Evolutionary conservation across 345 rosid genomes (phyloP).

Genomic region (Citrus cavaleriei): DNA sequence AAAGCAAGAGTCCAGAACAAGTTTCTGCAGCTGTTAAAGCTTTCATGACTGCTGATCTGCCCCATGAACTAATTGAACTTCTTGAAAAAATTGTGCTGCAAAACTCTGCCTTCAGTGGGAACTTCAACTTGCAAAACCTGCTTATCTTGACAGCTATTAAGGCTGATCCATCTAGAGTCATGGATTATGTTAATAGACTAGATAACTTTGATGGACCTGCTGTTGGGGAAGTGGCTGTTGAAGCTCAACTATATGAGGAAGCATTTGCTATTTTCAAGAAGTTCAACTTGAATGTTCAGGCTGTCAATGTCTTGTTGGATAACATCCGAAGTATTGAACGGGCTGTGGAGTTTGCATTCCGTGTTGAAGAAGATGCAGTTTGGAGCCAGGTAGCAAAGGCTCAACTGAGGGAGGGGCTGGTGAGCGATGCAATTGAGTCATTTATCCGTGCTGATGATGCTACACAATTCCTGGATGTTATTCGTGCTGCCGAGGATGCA

Average conservation of each 20-base stretch:
- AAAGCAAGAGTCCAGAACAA: conserved; percentile 90
- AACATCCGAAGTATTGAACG: conserved; percentile 70
- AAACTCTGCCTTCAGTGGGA: conserved; percentile 98
- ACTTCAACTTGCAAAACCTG: conserved; percentile 90
- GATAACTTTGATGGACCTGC: conserved; percentile 99
- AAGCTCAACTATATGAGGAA: conserved; percentile 85
- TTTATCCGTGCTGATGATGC: conserved; percentile 95
- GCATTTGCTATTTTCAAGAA: conserved; percentile 83
- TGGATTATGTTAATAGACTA: conserved; percentile 93
- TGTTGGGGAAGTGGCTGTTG: conserved; percentile 94
- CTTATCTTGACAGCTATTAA: conserved; percentile 94
- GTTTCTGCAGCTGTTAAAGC: conserved; percentile 86
- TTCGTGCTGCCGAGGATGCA: conserved; percentile 68
- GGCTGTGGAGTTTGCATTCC: conserved; percentile 94
- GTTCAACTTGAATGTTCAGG: conserved; percentile 76
- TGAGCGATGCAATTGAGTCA: conserved; percentile 94
- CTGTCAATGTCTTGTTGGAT: conserved; percentile 69
- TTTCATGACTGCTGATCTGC: conserved; percentile 80
- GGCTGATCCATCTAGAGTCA: conserved; percentile 94
- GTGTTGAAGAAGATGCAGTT: conserved; percentile 96
- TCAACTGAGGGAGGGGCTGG: conserved; percentile 90
- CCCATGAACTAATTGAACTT: conserved; percentile 79
- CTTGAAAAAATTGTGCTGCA: conserved; percentile 96
- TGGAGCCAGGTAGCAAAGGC: conserved; percentile 98
- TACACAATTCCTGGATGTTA: conserved; percentile 72